phyloP scores from a whole-genome alignment of 768 basidiomycete species.

The Coprinopsis strossmayeri region DNA sequence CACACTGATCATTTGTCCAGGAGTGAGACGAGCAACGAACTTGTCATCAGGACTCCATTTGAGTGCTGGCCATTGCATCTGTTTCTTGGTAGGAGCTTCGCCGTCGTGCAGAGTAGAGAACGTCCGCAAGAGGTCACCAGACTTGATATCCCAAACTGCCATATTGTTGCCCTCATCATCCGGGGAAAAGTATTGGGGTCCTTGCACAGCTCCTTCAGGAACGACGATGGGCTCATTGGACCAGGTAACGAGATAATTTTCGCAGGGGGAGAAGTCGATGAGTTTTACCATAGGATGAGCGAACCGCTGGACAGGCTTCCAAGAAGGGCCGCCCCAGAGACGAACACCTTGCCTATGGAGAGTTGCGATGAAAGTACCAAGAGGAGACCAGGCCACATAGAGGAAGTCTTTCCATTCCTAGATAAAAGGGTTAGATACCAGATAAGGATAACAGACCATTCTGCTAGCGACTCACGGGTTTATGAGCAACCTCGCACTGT shows the following conservation, averaged over 20 bases:
- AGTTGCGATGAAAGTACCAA: constrained; percentile 91
- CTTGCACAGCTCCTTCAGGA: constrained; percentile 72
- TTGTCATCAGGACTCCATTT: constrained; percentile 99
- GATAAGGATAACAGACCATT: not conserved
- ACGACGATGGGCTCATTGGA: constrained; percentile 90
- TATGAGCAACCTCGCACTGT: constrained; percentile 74
- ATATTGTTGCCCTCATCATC: constrained; percentile 97
- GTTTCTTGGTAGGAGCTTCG: constrained; percentile 64
- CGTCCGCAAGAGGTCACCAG: constrained; percentile 86
- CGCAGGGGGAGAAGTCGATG: constrained; percentile 96
- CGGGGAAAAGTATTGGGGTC: constrained; percentile 80
- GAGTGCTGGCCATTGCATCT: constrained; percentile 90
- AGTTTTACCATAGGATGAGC: constrained; percentile 94
- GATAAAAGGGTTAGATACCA: constrained; percentile 9
- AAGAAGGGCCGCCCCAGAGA: constrained; percentile 91
- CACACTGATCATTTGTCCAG: constrained; percentile 91
- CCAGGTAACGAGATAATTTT: constrained; percentile 96
- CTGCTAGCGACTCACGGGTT: constrained; percentile 54
- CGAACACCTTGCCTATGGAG: constrained; percentile 94
- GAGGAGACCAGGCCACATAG: constrained; percentile 95
- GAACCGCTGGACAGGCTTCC: constrained; percentile 84
- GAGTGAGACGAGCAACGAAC: constrained; percentile 83
- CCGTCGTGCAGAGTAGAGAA: constrained; percentile 65
- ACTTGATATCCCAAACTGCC: constrained; percentile 98
- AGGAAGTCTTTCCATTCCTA: constrained; percentile 93